Percentiles rank a stretch among this genome's conserved stretches.
Evolutionary conservation across 2,329 filamentous ascomycete genomes (phyloP).

Genomic region (Hymenoscyphus fraxineus): DNA sequence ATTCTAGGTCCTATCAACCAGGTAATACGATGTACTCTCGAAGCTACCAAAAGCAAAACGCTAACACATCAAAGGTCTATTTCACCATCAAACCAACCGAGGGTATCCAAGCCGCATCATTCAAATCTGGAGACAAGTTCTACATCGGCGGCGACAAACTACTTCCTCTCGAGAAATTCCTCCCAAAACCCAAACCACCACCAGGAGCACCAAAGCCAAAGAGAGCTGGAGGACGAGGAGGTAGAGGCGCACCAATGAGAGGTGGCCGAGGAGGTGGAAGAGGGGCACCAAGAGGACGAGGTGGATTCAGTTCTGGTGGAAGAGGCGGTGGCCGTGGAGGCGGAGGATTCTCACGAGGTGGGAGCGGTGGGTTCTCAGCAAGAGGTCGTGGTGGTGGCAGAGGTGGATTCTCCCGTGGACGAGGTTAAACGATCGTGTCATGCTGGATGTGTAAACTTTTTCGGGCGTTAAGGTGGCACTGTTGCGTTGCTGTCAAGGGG

Average conservation of each 20-base stretch:
- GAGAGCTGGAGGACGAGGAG: conserved; percentile 59
- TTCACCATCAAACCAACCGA: conserved; percentile 98
- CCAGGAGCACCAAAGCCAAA: conserved; percentile 67
- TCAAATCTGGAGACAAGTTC: conserved; percentile 96
- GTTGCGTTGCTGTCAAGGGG: conserved; percentile 15
- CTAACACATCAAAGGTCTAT: conserved; percentile 55
- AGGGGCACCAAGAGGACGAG: conserved; percentile 52
- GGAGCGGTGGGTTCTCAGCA: conserved; percentile 32
- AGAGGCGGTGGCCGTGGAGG: conserved; percentile 42
- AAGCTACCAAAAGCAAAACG: not conserved
- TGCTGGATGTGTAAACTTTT: conserved; percentile 22
- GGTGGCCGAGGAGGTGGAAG: conserved; percentile 42
- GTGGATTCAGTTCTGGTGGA: conserved; percentile 43
- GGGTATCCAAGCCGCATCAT: conserved; percentile 89
- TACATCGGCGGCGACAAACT: conserved; percentile 94
- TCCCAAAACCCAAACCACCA: conserved; percentile 82
- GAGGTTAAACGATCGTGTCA: conserved; percentile 21
- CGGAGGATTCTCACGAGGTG: conserved; percentile 35
- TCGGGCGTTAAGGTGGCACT: conserved; percentile 28
- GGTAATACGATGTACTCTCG: conserved; percentile 19
- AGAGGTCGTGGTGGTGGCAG: conserved; percentile 33
- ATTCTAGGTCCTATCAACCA: conserved; percentile 96
- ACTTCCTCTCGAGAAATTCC: conserved; percentile 89
- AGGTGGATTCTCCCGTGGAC: conserved; percentile 34
- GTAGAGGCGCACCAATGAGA: conserved; percentile 43